Percentiles rank a stretch among this genome's conserved stretches.
Evolutionary conservation across 768 basidiomycete genomes (phyloP).

Genomic region (Psilocybe azurescens): DNA sequence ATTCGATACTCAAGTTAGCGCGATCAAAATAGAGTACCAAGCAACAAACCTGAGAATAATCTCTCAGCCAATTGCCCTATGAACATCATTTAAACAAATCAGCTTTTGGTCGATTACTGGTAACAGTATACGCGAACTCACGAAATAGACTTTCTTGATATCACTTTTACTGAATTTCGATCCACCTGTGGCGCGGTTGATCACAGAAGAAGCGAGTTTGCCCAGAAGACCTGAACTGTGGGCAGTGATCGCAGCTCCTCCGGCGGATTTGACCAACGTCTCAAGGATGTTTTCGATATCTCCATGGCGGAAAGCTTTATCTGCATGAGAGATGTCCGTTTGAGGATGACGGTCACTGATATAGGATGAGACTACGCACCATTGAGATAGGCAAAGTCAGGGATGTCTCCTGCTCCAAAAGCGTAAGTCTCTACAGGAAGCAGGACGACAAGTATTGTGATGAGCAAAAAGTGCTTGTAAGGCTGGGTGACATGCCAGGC

Average conservation of each 20-base stretch:
- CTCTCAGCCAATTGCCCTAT: conserved; percentile 73
- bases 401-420: conserved; percentile 73
- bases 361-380: conserved; percentile 38
- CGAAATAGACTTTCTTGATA: conserved; percentile 72
- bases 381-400: conserved; percentile 71
- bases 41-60: conserved; percentile 61
- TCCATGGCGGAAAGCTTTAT: conserved; percentile 78
- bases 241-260: conserved; percentile 45
- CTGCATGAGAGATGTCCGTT: conserved; percentile 30
- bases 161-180: conserved; percentile 69
- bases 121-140: conserved; percentile 29
- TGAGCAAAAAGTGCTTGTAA: conserved; percentile 36
- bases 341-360: neutral
- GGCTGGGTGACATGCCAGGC: conserved; percentile 32
- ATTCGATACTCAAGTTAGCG: conserved; percentile 3
- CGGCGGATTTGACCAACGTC: conserved; percentile 60
- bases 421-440: conserved; percentile 51
- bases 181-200: conserved; percentile 51
- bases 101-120: too few relatives aligned
- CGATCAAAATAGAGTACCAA: conserved; percentile 2
- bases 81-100: neutral
- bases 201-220: conserved; percentile 48
- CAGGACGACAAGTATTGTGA: conserved; percentile 44
- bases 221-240: conserved; percentile 49
- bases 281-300: conserved; percentile 76